Evolutionary conservation across 2,329 filamentous ascomycete species (phyloP).

Genomic region (Podosphaera fusca): DNA sequence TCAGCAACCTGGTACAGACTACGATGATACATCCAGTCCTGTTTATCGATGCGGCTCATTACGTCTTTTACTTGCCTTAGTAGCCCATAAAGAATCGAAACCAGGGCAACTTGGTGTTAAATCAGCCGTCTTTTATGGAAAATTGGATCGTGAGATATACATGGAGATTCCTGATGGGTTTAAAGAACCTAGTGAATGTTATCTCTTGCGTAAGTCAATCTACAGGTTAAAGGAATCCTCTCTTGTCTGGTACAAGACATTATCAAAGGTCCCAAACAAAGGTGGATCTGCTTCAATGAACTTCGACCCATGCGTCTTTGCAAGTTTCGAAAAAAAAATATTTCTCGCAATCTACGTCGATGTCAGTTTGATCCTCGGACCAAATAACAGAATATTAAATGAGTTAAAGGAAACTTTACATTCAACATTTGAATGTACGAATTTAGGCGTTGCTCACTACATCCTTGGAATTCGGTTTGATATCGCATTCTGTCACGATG

Average conservation of each 20-base stretch:
- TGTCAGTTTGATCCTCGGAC: neutral
- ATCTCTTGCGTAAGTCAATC: too few relatives aligned
- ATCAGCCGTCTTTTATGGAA: neutral
- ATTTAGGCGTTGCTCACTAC: neutral
- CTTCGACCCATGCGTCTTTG: too few relatives aligned
- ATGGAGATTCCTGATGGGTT: neutral
- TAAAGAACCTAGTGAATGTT: neutral
- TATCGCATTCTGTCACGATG: too few relatives aligned
- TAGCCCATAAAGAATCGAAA: neutral
- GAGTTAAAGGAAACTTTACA: neutral
- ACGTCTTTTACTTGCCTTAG: constrained; percentile 1
- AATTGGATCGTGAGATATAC: neutral
- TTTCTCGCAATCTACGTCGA: too few relatives aligned
- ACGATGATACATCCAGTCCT: neutral
- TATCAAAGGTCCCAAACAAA: neutral
- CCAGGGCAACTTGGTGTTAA: neutral
- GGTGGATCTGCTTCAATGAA: too few relatives aligned
- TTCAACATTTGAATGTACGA: neutral
- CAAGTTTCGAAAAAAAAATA: too few relatives aligned
- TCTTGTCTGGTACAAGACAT: neutral
- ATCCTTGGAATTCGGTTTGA: neutral
- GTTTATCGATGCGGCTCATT: neutral
- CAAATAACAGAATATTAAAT: neutral
- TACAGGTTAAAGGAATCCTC: neutral
- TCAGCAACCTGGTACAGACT: neutral